Evolutionary conservation across 2,329 filamentous ascomycete genomes (phyloP), one percentile per base, ranked within the genome.

Genomic region (Alternaria alternata): DNA sequence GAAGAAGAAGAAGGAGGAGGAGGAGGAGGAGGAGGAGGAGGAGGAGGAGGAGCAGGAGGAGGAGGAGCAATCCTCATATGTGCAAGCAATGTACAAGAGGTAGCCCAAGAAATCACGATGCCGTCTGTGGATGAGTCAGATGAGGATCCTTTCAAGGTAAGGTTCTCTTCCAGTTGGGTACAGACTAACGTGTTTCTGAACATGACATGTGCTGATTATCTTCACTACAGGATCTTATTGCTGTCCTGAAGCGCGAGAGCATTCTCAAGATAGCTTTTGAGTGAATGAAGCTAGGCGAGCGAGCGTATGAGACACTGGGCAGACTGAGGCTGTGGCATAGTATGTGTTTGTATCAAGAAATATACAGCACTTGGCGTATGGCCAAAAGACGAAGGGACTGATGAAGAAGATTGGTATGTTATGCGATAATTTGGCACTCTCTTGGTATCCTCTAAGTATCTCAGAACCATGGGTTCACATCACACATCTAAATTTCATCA

Each of bases 111-210:
- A 32, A 3, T 20, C 34, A n/a, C 12, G 4, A 43, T 7, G 18
- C 38, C 12, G 14, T 4, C 41, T 20, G 3, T 24, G 26, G 30
- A 16, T 9, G 39, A 53, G 20, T 3, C 34, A 4, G 38, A 43
- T 5, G 28, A 57, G 18, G 63, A 65, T 38, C 61, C 59, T 16
- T 64, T 65, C 54, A 62, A 65, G 42, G 63, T 51, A 26, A 47
- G 48, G 49, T 44, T 38, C 12, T 32, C 14, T 7, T 7, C 20
- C 8, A 36, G 16, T 9, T 20, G 3, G 16, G 5, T 26, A 39
- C 32, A 56, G 14, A 38, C 2, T 6, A 7, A 14, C 4, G 22
- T 28, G 3, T 7, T 8, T 42, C 18, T 5, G 5, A 24, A 24
- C 20, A 20, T 32, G 7, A n/a, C 14, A 26, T 14, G 2, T 34